Conservation (phyloP, 2,329 filamentous ascomycete genomes). For the Claviceps pazoutovae region DNA sequence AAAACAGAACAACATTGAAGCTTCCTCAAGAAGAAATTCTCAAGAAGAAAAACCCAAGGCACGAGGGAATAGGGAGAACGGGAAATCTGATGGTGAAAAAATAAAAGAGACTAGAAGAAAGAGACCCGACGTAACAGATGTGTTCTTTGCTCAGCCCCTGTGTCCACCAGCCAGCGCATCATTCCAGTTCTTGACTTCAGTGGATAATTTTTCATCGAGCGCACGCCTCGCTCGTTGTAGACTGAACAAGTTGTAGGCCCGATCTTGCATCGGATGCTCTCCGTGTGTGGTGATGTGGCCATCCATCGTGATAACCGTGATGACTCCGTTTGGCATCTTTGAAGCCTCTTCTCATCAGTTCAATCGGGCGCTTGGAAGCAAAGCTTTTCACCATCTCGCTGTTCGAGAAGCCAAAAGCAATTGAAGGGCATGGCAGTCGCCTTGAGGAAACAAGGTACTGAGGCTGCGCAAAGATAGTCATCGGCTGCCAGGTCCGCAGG, state of each 20-base stretch:
- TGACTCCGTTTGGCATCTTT: not conserved
- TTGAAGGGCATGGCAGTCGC: not conserved
- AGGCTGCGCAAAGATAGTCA: not conserved
- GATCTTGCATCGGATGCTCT: not conserved
- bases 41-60: constrained; percentile 7
- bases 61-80: constrained; percentile 5
- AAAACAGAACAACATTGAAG: not conserved
- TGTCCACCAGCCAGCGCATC: not conserved
- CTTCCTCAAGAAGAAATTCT: constrained; percentile 2
- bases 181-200: constrained; percentile 5
- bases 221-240: not conserved
- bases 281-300: not conserved
- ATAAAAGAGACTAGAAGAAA: constrained; percentile 5
- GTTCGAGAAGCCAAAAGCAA: not conserved
- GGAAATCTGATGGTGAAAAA: not conserved
- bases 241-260: too few species aligned
- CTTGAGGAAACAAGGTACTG: not conserved
- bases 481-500: not conserved
- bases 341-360: not conserved
- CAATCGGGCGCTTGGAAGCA: not conserved
- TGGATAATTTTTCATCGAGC: constrained; percentile 10
- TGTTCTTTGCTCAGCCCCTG: not conserved
- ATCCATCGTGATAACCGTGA: not conserved
- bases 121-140: not conserved
- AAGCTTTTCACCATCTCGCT: not conserved